Evolutionary conservation across 139 green algal species (phyloP), one percentile per base, ranked within the genome.

Genomic region (Auxenochlorella protothecoides): DNA sequence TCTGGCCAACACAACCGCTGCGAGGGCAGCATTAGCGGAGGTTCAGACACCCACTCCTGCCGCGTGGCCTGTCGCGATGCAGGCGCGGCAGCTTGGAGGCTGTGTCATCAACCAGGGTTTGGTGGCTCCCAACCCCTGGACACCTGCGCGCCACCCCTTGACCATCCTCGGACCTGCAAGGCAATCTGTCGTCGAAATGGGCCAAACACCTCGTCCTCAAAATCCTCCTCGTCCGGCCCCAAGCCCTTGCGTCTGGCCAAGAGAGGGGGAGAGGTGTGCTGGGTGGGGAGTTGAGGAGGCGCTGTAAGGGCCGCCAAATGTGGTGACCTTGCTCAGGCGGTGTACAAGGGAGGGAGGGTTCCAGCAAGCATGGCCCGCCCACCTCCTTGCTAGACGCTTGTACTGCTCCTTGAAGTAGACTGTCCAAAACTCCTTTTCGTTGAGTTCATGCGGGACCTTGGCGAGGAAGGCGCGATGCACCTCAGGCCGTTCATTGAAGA

Each of bases 361-460:
- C 3, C 10, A 70, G 12, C 5, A 5, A 13, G 65, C 5, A 54
- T 14, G 5, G 5, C 53, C 56, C 16, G 12, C 69, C 4, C 60
- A 73, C 73, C 73, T 54, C 60, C 63, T 27, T 0, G 77, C 77
- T 73, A 68, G 70, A 51, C 55, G 54, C 12, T 72, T 69, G 62
- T 79, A 82, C 72, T 87, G 70, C 55, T 81, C 68, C 68, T 80
- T 80, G 66, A 80, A 80, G 75, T 80, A 89, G n/a, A 70, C 74
- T 7, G 69, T 68, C 81, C 81, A 89, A 44, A 89, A 89, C 6
- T 79, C 77, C 53, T 83, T 76, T 16, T 87, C 81, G 11, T 70
- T 60, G 68, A 85, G 61, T 15, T 54, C 72, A 53, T 74, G 54
- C 3, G 84, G 84, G 13, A 89, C 84, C 59, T 86, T 74, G 2